Percentiles rank a stretch among this genome's conserved stretches.
These are phyloP conservation scores for Brassica juncea DNA, from an alignment of 345 rosid species.

Conservation along the genomic window DNA sequence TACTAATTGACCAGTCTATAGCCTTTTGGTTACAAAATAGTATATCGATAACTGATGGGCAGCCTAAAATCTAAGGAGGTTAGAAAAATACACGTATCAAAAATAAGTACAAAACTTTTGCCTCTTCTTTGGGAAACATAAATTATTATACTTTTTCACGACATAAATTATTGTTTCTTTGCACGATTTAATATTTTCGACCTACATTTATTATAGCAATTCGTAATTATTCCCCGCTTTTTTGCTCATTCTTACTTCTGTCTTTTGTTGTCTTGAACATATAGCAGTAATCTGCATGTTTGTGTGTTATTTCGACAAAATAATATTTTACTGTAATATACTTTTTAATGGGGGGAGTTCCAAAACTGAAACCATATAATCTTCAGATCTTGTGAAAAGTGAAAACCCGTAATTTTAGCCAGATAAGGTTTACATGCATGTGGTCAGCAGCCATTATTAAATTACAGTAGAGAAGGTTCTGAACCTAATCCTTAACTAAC, in stretches of 20 bases:
- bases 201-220: conserved; percentile 23
- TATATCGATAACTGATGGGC: too few relatives aligned
- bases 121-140: conserved; percentile 25
- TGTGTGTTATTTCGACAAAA: background rate
- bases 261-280: conserved; percentile 7
- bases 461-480: background rate
- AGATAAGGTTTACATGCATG: background rate
- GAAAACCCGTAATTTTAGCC: background rate
- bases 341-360: background rate
- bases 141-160: conserved; percentile 4
- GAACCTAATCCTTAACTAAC: background rate
- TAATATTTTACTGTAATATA: too few relatives aligned
- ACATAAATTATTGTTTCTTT: conserved; percentile 21
- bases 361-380: background rate
- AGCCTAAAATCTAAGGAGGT: too few relatives aligned
- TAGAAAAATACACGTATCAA: too few relatives aligned
- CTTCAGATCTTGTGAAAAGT: background rate
- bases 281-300: background rate
- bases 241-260: conserved; percentile 1
- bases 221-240: conserved; percentile 27
- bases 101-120: background rate
- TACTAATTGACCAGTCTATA: too few relatives aligned
- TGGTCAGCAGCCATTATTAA: background rate
- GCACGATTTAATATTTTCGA: conserved; percentile 18
- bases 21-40: too few relatives aligned